A percentile compares a stretch with the other conserved stretches of the same genome.
phyloP scores from a whole-genome alignment of 2,329 filamentous ascomycete species.

The Grosmannia clavigera region DNA sequence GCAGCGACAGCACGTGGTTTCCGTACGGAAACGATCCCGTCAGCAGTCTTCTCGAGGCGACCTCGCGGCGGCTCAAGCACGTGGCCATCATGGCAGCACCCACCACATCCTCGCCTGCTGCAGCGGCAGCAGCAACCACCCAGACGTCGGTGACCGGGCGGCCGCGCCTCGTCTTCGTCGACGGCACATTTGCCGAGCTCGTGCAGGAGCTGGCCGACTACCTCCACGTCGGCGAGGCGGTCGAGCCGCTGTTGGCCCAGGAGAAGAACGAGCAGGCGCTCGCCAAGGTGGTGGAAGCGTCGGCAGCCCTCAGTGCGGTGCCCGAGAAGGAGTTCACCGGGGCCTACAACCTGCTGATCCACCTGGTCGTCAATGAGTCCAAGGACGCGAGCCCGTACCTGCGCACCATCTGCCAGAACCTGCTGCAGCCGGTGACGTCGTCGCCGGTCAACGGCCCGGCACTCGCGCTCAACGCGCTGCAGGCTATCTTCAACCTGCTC shows the following conservation, averaged over 20 bases:
- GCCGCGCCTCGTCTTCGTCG: constrained; percentile 60
- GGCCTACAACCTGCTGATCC: constrained; percentile 92
- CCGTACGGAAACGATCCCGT: not conserved
- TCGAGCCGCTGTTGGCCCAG: constrained; percentile 60
- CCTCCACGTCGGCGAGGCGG: constrained; percentile 69
- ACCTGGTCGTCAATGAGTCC: constrained; percentile 71
- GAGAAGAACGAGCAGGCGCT: constrained; percentile 77
- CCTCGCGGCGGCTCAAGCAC: not conserved
- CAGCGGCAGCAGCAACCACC: not conserved
- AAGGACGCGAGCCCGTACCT: constrained; percentile 77
- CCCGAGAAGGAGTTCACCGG: constrained; percentile 95
- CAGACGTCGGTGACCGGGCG: constrained; percentile 15
- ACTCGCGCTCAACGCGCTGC: constrained; percentile 79
- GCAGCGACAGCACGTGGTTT: not conserved
- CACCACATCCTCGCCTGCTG: not conserved
- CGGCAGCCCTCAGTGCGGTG: constrained; percentile 63
- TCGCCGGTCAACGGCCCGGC: constrained; percentile 76
- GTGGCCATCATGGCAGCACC: not conserved
- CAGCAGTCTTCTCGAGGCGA: not conserved
- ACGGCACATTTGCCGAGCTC: constrained; percentile 88
- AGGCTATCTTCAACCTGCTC: constrained; percentile 94
- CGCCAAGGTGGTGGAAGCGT: constrained; percentile 77
- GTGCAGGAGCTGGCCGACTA: constrained; percentile 91
- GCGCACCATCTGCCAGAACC: constrained; percentile 76
- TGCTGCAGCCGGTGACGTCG: constrained; percentile 73